Evolutionary conservation across 371 early-diverging fungal species (phyloP), one percentile per base, ranked within the genome.

Genomic region (Mucor ambiguus): DNA sequence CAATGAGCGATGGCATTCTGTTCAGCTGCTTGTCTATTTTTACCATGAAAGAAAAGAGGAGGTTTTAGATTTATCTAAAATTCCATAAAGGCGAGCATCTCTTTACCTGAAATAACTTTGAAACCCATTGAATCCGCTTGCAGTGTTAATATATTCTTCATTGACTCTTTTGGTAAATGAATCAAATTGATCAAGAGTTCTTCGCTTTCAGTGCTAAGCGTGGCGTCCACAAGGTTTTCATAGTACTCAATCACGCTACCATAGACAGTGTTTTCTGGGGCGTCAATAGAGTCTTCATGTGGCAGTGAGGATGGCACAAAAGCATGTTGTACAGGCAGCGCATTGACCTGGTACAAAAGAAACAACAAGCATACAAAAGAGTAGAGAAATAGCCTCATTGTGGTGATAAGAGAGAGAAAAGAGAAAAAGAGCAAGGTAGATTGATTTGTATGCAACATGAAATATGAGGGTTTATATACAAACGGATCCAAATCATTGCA

Each of bases 121-220:
- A 73, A 33, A 12, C 67, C 64, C n/a, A 73, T 33, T 14, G 38
- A 41, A 11, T 57, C 29, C 11, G 68, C 71, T 63, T 71, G 68
- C 28, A 29, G 26, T 7, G 49, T 12, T 8, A 72, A 43, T 18
- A 60, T 26, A 20, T 28, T 18, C 11, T 68, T 52, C 18, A 57
- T 33, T 20, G 44, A 38, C 16, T 54, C 60, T 56, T 37, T 61
- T 52, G 61, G 61, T n/a, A 61, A 20, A 46, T 76, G 75, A n/a
- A 72, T 70, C 18, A 80, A 43, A 37, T 64, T 61, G 9, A 77
- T 44, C 10, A 80, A 56, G 6, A 77, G 44, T 6, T 72, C 69
- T 64, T 80, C 80, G 54, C 76, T 71, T 38, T 77, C 69, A 1
- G 74, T 54, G 55, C 71, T 75, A 20, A 80, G 56, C 11, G 73